These are phyloP conservation scores for Candida nitratophila DNA, from an alignment of 805 yeast genomes.

Conservation along the genomic window DNA sequence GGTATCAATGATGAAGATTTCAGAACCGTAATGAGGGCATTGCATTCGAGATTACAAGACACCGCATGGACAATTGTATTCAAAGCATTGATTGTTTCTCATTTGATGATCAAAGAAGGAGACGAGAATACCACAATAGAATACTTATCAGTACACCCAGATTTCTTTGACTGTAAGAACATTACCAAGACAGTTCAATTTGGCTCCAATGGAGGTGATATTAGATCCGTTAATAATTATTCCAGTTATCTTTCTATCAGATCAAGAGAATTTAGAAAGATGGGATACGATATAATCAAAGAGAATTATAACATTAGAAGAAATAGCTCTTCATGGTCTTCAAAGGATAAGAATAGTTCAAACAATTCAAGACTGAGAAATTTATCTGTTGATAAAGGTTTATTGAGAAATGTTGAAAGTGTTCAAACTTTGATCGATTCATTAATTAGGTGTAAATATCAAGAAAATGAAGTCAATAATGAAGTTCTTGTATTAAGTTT, in stretches of 20 bases:
- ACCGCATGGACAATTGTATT: constrained; percentile 88
- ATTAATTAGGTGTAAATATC: constrained; percentile 64
- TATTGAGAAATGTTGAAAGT: constrained; percentile 77
- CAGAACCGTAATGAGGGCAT: constrained; percentile 57
- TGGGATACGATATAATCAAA: constrained; percentile 71
- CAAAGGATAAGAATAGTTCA: constrained; percentile 31
- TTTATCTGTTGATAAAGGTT: constrained; percentile 67
- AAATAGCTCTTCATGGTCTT: constrained; percentile 23
- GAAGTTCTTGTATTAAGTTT: constrained; percentile 82
- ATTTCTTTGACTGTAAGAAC: constrained; percentile 50
- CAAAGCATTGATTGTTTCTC: constrained; percentile 78
- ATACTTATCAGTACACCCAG: constrained; percentile 53
- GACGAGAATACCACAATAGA: constrained; percentile 66
- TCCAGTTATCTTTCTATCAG: constrained; percentile 63
- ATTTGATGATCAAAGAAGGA: constrained; percentile 91
- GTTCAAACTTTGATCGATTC: constrained; percentile 78
- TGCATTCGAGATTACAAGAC: constrained; percentile 60
- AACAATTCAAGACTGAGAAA: constrained; percentile 54
- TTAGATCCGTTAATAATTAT: constrained; percentile 56
- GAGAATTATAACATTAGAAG: constrained; percentile 39
- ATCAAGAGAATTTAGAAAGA: constrained; percentile 58
- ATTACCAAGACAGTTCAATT: constrained; percentile 16
- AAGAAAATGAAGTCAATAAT: constrained; percentile 75
- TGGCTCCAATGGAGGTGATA: constrained; percentile 37
- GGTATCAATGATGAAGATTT: constrained; percentile 48